Evolutionary conservation across 306 rosid species (phyloP), one percentile per base, ranked within the genome.

Genomic region (Vigna reflexopilosa): DNA sequence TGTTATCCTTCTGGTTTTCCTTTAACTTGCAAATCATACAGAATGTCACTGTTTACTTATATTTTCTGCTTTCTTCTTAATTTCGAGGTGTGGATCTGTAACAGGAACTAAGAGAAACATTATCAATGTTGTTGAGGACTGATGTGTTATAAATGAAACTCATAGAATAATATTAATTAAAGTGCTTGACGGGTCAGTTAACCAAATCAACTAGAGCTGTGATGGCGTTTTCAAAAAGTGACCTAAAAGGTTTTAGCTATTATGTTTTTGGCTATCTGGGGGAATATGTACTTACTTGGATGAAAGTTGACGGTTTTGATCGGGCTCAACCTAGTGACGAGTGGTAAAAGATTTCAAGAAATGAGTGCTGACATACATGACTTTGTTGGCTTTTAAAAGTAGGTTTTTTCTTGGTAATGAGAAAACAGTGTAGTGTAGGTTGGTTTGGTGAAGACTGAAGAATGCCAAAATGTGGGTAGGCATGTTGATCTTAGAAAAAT

Each of bases 191-290:
- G 24, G 13, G 6, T 15, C n/a, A 47, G 58, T 69, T 77, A 51
- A 77, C 56, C 32, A 24, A 67, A 52, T 77, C 48, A 66, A 52
- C 67, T 15, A 15, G 13, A 38, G 66, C 42, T 52, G 17, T 77
- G 76, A 13, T 7, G 22, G 15, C 19, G 17, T 47, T 58, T 67
- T 57, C 34, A 67, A 28, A 4, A 38, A 9, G 52, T n/a, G n/a
- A 36, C 36, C 77, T 72, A 38, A 54, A 48, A 32, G 1, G 14
- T 66, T 15, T 38, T 12, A 52, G 51, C 24, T 30, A 16, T 38
- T 40, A 20, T 30, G 32, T 40, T 17, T 51, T 52, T 72, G 77
- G 66, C 22, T 8, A 20, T 54, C 45, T 11, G 34, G 24, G 19
- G 50, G 28, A 52, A 34, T 20, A 2, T 12, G 30, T 22, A 45